phyloP scores from a whole-genome alignment of 2,329 filamentous ascomycete genomes.

The Cryphonectria carpinicola region DNA sequence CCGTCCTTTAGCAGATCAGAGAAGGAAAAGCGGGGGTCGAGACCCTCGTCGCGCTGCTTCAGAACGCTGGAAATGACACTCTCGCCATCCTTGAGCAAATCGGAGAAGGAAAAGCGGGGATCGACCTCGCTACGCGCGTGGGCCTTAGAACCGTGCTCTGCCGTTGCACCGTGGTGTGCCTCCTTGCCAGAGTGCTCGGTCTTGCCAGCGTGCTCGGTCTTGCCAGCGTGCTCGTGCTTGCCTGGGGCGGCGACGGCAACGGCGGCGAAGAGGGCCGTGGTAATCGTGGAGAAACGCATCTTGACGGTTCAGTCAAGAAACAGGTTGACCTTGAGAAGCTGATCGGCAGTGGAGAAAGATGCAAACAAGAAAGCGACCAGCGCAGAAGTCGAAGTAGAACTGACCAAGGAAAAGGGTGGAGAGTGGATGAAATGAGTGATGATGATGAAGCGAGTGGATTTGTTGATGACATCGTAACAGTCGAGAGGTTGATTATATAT shows the following conservation, averaged over 20 bases:
- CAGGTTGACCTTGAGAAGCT: not conserved
- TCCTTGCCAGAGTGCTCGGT: not conserved
- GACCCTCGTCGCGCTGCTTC: not conserved
- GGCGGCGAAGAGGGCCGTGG: slow-evolving; percentile 9
- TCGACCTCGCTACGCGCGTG: not conserved
- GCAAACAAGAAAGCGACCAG: slow-evolving; percentile 6
- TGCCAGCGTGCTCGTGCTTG: not conserved
- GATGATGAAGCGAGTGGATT: slow-evolving; percentile 1
- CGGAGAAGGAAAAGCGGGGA: not conserved
- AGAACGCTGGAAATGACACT: not conserved
- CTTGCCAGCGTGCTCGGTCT: not conserved
- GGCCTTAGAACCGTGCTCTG: not conserved
- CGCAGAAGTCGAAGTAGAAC: not conserved
- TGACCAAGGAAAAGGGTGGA: not conserved
- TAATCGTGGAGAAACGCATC: slow-evolving; percentile 10
- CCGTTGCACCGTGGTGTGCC: not conserved
- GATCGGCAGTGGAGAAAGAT: not conserved
- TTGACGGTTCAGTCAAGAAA: not conserved
- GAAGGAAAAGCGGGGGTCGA: not conserved
- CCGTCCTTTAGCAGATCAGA: not conserved
- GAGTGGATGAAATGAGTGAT: slow-evolving; percentile 1
- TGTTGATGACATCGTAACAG: not conserved
- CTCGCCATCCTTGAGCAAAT: not conserved
- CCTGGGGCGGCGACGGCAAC: not conserved
- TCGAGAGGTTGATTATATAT: slow-evolving; percentile 11